phyloP scores from a whole-genome alignment of 495 filamentous ascomycete species.

The Penicillium nucicola region DNA sequence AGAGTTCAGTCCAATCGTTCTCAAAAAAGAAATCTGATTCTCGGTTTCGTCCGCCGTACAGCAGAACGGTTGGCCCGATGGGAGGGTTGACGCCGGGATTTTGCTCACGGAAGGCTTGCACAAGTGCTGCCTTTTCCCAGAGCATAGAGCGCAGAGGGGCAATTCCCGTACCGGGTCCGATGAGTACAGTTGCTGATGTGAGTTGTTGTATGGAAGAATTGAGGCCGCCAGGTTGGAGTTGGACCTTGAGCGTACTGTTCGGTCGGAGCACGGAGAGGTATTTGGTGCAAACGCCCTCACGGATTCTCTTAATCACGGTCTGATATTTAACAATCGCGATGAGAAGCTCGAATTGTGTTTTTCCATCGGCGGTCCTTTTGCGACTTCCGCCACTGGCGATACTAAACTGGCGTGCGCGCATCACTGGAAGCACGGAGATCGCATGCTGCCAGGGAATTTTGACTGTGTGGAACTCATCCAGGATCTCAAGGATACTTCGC shows the following conservation, averaged over 20 bases:
- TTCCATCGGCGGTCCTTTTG: conserved; percentile 34
- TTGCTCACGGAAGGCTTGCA: conserved; percentile 37
- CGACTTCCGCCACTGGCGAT: conserved; percentile 70
- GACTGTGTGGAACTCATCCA: conserved; percentile 85
- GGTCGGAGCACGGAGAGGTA: conserved; percentile 66
- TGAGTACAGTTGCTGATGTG: conserved; percentile 64
- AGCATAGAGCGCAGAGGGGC: conserved; percentile 83
- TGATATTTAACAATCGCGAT: conserved; percentile 90
- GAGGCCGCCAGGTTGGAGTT: conserved; percentile 56
- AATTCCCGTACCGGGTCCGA: conserved; percentile 88
- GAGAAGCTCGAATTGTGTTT: conserved; percentile 66
- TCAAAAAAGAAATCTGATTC: conserved; percentile 75
- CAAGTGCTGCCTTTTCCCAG: conserved; percentile 56
- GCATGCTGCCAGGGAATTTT: conserved; percentile 73
- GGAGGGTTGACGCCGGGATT: conserved; percentile 24
- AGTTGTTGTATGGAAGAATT: conserved; percentile 46
- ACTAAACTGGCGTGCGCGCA: conserved; percentile 82
- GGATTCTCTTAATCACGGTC: conserved; percentile 79
- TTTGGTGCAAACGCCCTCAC: conserved; percentile 86
- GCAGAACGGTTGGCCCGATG: conserved; percentile 45
- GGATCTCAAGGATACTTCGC: conserved; percentile 84
- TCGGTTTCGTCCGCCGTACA: conserved; percentile 79
- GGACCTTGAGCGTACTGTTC: conserved; percentile 56
- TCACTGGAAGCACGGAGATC: conserved; percentile 66
- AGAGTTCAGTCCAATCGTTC: conserved; percentile 62